phyloP scores from a whole-genome alignment of 2,329 filamentous ascomycete species.

The Colletotrichum eleusines region DNA sequence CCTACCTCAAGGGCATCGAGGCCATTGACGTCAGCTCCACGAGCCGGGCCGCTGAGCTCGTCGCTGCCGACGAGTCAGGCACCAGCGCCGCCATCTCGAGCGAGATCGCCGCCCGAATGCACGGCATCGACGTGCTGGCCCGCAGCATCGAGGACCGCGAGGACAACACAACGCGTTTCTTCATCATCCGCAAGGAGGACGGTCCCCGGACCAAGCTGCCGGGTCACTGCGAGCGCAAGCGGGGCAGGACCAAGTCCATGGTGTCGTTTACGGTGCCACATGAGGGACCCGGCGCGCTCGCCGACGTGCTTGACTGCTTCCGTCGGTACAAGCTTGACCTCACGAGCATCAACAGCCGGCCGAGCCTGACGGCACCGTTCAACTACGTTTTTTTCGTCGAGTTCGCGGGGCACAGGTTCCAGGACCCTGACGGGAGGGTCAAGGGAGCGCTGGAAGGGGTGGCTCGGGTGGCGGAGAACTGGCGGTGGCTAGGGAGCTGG shows the following conservation, averaged over 20 bases:
- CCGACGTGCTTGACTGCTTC: slow-evolving; percentile 84
- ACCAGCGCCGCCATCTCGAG: slow-evolving; percentile 83
- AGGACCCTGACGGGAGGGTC: slow-evolving; percentile 69
- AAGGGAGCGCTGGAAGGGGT: slow-evolving; percentile 71
- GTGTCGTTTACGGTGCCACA: slow-evolving; percentile 88
- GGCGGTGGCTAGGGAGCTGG: slow-evolving; percentile 80
- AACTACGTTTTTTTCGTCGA: slow-evolving; percentile 97
- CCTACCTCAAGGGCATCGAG: slow-evolving; percentile 79
- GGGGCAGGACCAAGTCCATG: slow-evolving; percentile 72
- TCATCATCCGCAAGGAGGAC: slow-evolving; percentile 67
- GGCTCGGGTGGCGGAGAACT: slow-evolving; percentile 67
- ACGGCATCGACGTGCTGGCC: slow-evolving; percentile 77
- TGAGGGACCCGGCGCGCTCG: slow-evolving; percentile 81
- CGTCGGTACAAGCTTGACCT: slow-evolving; percentile 79
- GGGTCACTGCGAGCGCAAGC: slow-evolving; percentile 29
- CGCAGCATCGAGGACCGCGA: slow-evolving; percentile 77
- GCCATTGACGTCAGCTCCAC: slow-evolving; percentile 88
- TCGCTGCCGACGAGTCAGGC: slow-evolving; percentile 68
- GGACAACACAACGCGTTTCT: slow-evolving; percentile 85
- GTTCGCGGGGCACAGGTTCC: slow-evolving; percentile 74
- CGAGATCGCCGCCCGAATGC: slow-evolving; percentile 75
- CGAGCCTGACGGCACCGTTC: slow-evolving; percentile 80
- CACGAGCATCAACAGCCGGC: slow-evolving; percentile 90
- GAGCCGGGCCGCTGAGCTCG: slow-evolving; percentile 84
- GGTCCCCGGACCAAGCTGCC: slow-evolving; percentile 40